A percentile compares a stretch with the other conserved stretches of the same genome.
These are phyloP conservation scores for Vicia villosa DNA, from an alignment of 306 rosid genomes.

Conservation along the genomic window DNA sequence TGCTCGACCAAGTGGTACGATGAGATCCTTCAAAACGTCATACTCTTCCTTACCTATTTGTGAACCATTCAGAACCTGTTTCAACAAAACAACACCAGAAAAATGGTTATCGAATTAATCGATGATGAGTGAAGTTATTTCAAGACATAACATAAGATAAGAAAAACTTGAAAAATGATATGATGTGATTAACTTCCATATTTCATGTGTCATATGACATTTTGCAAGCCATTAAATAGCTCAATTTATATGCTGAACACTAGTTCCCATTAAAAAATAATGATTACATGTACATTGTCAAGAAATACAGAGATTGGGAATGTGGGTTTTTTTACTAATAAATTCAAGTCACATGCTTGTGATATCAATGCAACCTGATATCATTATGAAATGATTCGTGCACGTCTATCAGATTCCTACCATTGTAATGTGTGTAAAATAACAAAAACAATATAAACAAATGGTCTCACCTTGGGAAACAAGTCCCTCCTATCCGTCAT, in stretches of 20 bases:
- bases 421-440: not conserved
- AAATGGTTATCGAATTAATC: conserved; percentile 22
- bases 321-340: not conserved
- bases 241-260: not conserved
- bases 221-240: not conserved
- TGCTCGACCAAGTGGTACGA: conserved; percentile 82
- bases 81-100: conserved; percentile 40
- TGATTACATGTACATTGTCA: not conserved
- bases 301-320: not conserved
- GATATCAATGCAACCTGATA: conserved; percentile 1
- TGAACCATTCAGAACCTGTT: conserved; percentile 73
- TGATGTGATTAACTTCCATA: conserved; percentile 13
- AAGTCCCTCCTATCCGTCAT: conserved; percentile 62
- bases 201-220: conserved; percentile 13
- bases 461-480: conserved; percentile 64
- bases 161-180: not conserved
- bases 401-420: conserved; percentile 16
- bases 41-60: conserved; percentile 68
- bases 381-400: not conserved
- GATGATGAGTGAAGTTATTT: not conserved
- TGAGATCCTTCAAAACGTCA: conserved; percentile 71
- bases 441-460: not conserved
- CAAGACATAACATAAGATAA: not conserved
- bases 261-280: not conserved
- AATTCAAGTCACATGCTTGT: not conserved